Percentiles rank a stretch among this genome's conserved stretches.
Evolutionary conservation across 2,329 filamentous ascomycete genomes (phyloP).

Genomic region (Monosporascus ibericus): DNA sequence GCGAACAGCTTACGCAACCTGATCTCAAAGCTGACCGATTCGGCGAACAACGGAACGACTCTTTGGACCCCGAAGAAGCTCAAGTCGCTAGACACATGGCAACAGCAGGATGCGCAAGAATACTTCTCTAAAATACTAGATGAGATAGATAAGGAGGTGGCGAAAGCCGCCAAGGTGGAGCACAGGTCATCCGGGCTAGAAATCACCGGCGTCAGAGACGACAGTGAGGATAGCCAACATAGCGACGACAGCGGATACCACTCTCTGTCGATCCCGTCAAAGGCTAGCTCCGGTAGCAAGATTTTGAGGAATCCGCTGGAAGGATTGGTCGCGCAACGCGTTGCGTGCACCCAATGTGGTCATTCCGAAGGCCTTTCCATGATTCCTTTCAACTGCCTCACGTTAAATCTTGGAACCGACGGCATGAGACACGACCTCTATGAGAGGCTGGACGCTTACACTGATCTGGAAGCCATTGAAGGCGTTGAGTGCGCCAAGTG

Average conservation of each 20-base stretch:
- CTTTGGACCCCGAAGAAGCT: conserved; percentile 77
- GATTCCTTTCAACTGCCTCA: conserved; percentile 91
- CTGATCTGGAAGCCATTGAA: conserved; percentile 75
- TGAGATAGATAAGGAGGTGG: conserved; percentile 73
- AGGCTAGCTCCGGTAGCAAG: conserved; percentile 29
- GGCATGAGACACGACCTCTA: conserved; percentile 62
- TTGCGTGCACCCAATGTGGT: conserved; percentile 80
- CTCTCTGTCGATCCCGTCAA: conserved; percentile 35
- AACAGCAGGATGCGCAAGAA: conserved; percentile 96
- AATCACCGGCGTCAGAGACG: conserved; percentile 32
- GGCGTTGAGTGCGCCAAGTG: conserved; percentile 91
- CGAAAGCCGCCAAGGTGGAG: conserved; percentile 36
- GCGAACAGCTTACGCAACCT: conserved; percentile 54
- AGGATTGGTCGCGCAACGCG: conserved; percentile 79
- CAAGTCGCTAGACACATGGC: conserved; percentile 91
- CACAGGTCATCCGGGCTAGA: conserved; percentile 34
- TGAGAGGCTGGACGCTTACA: conserved; percentile 79
- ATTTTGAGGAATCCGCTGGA: conserved; percentile 70
- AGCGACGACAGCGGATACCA: conserved; percentile 55
- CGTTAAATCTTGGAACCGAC: conserved; percentile 67
- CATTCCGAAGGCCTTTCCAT: conserved; percentile 83
- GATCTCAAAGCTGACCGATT: conserved; percentile 63
- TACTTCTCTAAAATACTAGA: conserved; percentile 90
- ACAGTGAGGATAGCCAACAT: conserved; percentile 38
- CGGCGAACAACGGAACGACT: conserved; percentile 64